Percentiles rank a stretch among this genome's conserved stretches.
These are phyloP conservation scores for Schizonepeta tenuifolia DNA, from an alignment of 257 asterid genomes.

Conservation along the genomic window DNA sequence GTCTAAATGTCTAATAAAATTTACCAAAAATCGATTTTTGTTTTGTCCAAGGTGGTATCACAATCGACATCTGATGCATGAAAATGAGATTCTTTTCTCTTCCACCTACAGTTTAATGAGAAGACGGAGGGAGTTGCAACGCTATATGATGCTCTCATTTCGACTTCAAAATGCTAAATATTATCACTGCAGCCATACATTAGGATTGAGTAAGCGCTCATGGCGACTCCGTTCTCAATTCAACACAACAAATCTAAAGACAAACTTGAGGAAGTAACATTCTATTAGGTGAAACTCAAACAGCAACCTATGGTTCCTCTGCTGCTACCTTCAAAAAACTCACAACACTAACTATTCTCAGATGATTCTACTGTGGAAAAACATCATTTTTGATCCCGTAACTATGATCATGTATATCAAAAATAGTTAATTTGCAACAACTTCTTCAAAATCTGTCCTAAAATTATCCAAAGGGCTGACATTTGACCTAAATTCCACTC, in stretches of 20 bases:
- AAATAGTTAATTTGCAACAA: not conserved
- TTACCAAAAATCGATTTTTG: not conserved
- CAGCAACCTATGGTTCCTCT: not conserved
- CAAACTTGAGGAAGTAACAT: not conserved
- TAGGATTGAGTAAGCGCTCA: too few relatives aligned
- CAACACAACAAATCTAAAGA: not conserved
- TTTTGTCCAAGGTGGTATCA: not conserved
- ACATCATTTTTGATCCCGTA: not conserved
- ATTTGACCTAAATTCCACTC: not conserved
- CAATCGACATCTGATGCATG: not conserved
- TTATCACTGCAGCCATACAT: too few relatives aligned
- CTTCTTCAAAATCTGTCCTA: too few relatives aligned
- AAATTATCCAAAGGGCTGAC: not conserved
- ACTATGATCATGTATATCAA: not conserved
- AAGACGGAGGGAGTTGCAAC: not conserved
- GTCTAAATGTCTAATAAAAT: not conserved
- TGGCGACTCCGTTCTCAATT: too few relatives aligned
- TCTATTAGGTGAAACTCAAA: not conserved
- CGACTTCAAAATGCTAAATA: too few relatives aligned
- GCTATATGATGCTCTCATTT: too few relatives aligned
- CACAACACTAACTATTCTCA: not conserved
- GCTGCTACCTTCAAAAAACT: not conserved
- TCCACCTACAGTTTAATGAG: too few relatives aligned
- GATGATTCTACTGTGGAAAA: not conserved
- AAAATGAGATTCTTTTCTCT: too few relatives aligned